Evolutionary conservation across 176 grass and related monocot genomes (phyloP).

Genomic region (Juncus effusus): DNA sequence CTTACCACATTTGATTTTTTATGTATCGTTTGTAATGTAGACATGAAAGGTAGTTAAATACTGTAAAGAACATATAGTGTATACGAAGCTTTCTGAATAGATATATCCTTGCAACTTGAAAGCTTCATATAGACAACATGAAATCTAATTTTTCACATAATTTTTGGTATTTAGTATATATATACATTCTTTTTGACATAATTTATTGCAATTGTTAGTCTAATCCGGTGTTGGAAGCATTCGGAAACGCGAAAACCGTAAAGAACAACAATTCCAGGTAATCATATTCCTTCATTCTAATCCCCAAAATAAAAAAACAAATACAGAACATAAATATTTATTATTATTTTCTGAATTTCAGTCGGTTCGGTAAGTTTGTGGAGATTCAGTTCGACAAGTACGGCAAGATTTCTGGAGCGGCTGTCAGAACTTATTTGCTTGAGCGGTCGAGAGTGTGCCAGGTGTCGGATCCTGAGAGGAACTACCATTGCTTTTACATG

Average conservation of each 20-base stretch:
- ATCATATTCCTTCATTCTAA: slow-evolving; percentile 7
- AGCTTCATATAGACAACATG: no score
- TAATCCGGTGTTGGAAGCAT: slow-evolving; percentile 95
- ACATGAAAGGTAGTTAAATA: no score
- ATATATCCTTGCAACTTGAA: no score
- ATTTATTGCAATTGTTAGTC: slow-evolving; percentile 40
- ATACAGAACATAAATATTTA: neutral
- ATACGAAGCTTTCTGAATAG: no score
- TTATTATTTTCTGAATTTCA: slow-evolving; percentile 19
- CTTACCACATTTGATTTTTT: no score
- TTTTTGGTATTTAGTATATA: no score
- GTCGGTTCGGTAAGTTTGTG: slow-evolving; percentile 95
- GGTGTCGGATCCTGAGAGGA: slow-evolving; percentile 88
- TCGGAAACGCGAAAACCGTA: slow-evolving; percentile 87
- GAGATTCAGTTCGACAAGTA: slow-evolving; percentile 96
- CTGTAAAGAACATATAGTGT: no score
- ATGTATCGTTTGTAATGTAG: no score
- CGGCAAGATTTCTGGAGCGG: slow-evolving; percentile 91
- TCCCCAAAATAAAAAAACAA: neutral
- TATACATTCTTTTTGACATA: neutral
- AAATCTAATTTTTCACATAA: no score
- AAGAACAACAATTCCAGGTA: slow-evolving; percentile 98
- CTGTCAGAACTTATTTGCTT: slow-evolving; percentile 76
- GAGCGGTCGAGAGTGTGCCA: slow-evolving; percentile 88
- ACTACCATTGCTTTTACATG: slow-evolving; percentile 99